A percentile compares a stretch with the other conserved stretches of the same genome.
Conservation (phyloP, 169 alveolate genomes). For the Sarcocystis neurona region DNA sequence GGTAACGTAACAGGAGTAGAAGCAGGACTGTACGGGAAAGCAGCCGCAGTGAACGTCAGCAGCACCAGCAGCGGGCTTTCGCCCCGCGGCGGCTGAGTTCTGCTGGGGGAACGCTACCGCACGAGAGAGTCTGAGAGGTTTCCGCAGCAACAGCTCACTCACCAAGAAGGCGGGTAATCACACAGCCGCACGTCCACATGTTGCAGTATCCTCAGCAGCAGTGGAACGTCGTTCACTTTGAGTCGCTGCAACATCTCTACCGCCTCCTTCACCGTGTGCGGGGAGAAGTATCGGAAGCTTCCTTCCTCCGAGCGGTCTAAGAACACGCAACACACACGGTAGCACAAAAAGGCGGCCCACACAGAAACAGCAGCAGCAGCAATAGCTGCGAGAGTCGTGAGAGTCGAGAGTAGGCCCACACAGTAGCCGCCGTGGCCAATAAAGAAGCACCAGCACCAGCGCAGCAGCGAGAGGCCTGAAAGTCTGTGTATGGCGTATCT, state of each 20-base stretch:
- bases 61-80: too few species aligned
- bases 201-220: constrained; percentile 35
- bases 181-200: neutral
- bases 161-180: constrained; percentile 56
- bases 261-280: neutral
- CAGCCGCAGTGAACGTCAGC: too few species aligned
- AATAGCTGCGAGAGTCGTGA: neutral
- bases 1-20: too few species aligned
- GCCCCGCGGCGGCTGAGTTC: too few species aligned
- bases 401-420: neutral
- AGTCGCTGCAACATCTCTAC: constrained; percentile 38
- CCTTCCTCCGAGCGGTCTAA: neutral
- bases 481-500: too few species aligned
- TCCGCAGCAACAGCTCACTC: too few species aligned
- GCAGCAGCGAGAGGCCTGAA: neutral
- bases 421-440: neutral
- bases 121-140: too few species aligned
- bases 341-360: neutral
- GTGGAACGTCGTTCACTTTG: constrained; percentile 25
- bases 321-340: constrained; percentile 31
- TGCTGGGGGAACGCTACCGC: too few species aligned
- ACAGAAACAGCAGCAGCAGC: neutral
- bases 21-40: too few species aligned
- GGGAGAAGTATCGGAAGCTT: constrained; percentile 8
- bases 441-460: neutral